phyloP scores from a whole-genome alignment of 768 basidiomycete genomes.

The Mrakia hoshinonis region DNA sequence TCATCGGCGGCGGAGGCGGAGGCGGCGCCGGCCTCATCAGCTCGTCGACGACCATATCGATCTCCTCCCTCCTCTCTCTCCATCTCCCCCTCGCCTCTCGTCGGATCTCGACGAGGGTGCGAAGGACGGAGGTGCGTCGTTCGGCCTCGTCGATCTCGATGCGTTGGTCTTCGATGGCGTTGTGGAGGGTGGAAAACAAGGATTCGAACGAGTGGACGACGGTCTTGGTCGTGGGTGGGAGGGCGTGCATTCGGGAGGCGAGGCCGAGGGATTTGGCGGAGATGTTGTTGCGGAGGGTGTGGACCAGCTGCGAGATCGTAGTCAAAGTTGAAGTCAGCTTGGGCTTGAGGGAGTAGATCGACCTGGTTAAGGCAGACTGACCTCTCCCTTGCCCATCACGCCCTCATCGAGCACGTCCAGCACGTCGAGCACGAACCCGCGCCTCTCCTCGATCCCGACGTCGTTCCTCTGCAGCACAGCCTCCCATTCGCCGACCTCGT shows the following conservation, averaged over 20 bases:
- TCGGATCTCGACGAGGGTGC: constrained; percentile 12
- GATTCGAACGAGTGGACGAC: constrained; percentile 26
- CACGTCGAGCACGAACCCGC: constrained; percentile 27
- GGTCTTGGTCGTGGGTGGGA: constrained; percentile 24
- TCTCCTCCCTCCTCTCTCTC: constrained; percentile 23
- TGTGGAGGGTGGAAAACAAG: constrained; percentile 24
- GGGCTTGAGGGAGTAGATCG: not conserved
- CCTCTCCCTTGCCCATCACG: constrained; percentile 2
- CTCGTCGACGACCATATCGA: constrained; percentile 24
- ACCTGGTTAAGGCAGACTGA: not conserved
- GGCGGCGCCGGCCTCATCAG: constrained; percentile 3
- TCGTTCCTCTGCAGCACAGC: constrained; percentile 27
- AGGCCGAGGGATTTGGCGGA: constrained; percentile 4
- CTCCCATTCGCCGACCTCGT: constrained; percentile 23
- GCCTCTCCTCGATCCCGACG: constrained; percentile 28
- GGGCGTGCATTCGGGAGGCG: constrained; percentile 1
- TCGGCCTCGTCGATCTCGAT: constrained; percentile 23
- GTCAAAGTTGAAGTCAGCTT: not conserved
- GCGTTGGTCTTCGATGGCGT: constrained; percentile 26
- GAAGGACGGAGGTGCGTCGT: constrained; percentile 21
- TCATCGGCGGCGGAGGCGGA: not conserved
- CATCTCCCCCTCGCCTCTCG: constrained; percentile 18
- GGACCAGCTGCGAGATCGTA: constrained; percentile 14
- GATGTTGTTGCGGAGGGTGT: constrained; percentile 15
- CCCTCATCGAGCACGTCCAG: constrained; percentile 24